Evolutionary conservation across 805 yeast species (phyloP), one percentile per base, ranked within the genome.

Genomic region (Hanseniaspora vineae): DNA sequence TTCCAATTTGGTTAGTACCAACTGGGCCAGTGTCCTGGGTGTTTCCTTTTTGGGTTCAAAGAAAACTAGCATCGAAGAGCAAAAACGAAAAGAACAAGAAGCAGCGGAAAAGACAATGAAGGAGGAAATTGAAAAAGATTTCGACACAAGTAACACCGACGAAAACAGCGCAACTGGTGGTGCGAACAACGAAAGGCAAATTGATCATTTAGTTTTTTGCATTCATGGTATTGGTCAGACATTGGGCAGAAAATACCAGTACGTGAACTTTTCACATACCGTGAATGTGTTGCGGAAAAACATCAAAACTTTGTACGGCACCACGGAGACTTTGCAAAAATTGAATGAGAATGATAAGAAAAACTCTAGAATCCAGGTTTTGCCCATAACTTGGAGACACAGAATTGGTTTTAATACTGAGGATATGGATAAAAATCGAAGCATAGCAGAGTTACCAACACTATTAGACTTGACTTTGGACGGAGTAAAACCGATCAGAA

Each of bases 161-260:
- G 52, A 23, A 4, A 23, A 23, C 29, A 23, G 29, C 29, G 29
- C 4, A 23, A 23, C 29, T 23, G 29, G 29, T 4, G 8, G 29
- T 23, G 29, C 29, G 29, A 23, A 58, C 15, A 62, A 64, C 13
- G 60, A 65, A 11, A 60, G 78, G 45, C 64, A 69, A n/a, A 66
- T 74, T 20, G 70, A 70, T 44, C 77, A 74, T 60, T 66, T 90
- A 52, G 77, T 89, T 1, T 68, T 90, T n/a, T 87, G 96, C 58
- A 76, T 90, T 31, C 98, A 90, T 66, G 98, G 98, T 0, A 85
- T 90, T 51, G 98, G 97, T 1, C 98, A 90, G 64, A 76, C 80
- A 15, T 67, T 92, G 46, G 94, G 96, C 1, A 70, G 78, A 43
- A 77, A 77, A 56, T 79, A 82, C 58, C 89, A 88, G 55, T 79